Conservation (phyloP, 495 filamentous ascomycete species). For the Penicillium verhagenii region DNA sequence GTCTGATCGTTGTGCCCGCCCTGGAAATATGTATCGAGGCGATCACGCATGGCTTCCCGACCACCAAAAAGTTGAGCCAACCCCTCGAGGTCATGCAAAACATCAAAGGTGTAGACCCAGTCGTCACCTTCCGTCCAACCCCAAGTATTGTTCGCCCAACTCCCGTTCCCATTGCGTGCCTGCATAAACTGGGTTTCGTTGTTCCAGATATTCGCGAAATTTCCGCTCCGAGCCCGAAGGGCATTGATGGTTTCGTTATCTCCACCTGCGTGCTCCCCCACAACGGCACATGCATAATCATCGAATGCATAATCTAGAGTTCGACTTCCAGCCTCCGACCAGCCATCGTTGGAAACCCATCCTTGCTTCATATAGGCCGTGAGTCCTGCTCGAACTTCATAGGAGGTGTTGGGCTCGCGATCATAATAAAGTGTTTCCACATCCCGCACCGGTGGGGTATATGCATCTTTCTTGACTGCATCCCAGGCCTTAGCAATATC, state of each 20-base stretch:
- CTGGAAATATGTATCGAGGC: slow-evolving; percentile 24
- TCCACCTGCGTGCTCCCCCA: slow-evolving; percentile 16
- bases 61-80: slow-evolving; percentile 22
- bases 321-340: slow-evolving; percentile 27
- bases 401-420: slow-evolving; percentile 23
- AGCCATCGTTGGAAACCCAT: slow-evolving; percentile 29
- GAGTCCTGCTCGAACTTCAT: slow-evolving; percentile 26
- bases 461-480: slow-evolving; percentile 26
- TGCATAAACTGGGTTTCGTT: slow-evolving; percentile 32
- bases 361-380: slow-evolving; percentile 27
- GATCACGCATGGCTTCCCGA: slow-evolving; percentile 17
- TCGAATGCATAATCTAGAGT: slow-evolving; percentile 30
- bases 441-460: slow-evolving; percentile 22
- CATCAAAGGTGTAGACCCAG: slow-evolving; percentile 33
- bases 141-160: slow-evolving; percentile 23
- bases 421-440: slow-evolving; percentile 25
- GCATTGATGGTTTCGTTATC: slow-evolving; percentile 3
- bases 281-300: slow-evolving; percentile 25
- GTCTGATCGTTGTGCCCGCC: slow-evolving; percentile 30
- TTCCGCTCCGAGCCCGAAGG: slow-evolving; percentile 15
- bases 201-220: slow-evolving; percentile 27
- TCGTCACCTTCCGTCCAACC: slow-evolving; percentile 31
- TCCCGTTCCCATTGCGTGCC: slow-evolving; percentile 27
- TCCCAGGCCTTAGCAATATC: slow-evolving; percentile 22
- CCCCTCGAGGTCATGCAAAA: slow-evolving; percentile 27